Evolutionary conservation across 371 early-diverging fungal species (phyloP).

Genomic region (Actinomucor elegans): DNA sequence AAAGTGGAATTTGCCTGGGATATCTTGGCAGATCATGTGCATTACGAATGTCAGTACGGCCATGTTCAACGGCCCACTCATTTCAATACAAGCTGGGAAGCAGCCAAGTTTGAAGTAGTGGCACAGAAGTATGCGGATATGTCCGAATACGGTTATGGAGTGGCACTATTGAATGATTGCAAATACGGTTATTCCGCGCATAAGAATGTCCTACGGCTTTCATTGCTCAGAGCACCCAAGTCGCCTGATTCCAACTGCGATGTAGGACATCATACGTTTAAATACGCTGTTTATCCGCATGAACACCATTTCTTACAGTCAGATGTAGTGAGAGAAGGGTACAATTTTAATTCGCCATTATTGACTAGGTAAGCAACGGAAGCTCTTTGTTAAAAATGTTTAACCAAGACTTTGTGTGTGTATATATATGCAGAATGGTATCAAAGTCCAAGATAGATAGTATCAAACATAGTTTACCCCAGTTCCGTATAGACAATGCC

Average conservation of each 20-base stretch:
- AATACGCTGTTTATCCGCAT: slow-evolving; percentile 89
- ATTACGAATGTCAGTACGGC: slow-evolving; percentile 93
- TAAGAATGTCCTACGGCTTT: slow-evolving; percentile 74
- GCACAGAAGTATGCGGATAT: slow-evolving; percentile 93
- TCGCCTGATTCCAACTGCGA: slow-evolving; percentile 36
- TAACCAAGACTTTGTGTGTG: neutral
- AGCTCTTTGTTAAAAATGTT: too few species aligned
- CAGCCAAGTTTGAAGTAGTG: slow-evolving; percentile 94
- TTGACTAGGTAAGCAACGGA: slow-evolving; percentile 43
- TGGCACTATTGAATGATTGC: slow-evolving; percentile 88
- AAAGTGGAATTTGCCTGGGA: slow-evolving; percentile 91
- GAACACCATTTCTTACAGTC: slow-evolving; percentile 76
- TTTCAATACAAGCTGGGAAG: slow-evolving; percentile 89
- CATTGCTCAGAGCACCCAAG: slow-evolving; percentile 87
- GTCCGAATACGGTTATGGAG: slow-evolving; percentile 89
- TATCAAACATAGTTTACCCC: slow-evolving; percentile 25
- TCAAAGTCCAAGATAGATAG: slow-evolving; percentile 5
- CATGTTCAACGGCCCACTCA: slow-evolving; percentile 87
- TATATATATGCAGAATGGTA: slow-evolving; percentile 12
- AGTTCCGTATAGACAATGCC: slow-evolving; percentile 59
- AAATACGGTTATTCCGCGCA: slow-evolving; percentile 84
- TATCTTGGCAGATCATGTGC: slow-evolving; percentile 74
- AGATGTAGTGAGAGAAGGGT: slow-evolving; percentile 79
- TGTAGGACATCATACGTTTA: slow-evolving; percentile 74
- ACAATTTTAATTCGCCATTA: slow-evolving; percentile 83